A percentile compares a stretch with the other conserved stretches of the same genome.
These are phyloP conservation scores for Knufia petricola DNA, from an alignment of 2,329 filamentous ascomycete genomes.

Conservation along the genomic window DNA sequence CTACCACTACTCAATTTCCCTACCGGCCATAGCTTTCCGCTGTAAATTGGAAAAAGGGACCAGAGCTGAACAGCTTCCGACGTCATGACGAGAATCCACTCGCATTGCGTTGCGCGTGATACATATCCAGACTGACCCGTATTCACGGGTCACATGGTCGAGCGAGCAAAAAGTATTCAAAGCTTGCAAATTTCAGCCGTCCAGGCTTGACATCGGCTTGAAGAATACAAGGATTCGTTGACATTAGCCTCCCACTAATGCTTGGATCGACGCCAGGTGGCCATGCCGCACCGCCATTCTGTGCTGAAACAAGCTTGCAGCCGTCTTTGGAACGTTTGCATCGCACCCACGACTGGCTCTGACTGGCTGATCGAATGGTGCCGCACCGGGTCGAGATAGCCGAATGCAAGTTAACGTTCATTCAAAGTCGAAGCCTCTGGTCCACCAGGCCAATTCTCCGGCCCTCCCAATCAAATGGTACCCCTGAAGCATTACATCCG, in stretches of 20 bases:
- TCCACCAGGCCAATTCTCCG: constrained; percentile 2
- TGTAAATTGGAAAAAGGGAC: not conserved
- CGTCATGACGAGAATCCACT: too few relatives aligned
- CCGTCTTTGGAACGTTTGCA: not conserved
- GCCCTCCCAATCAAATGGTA: constrained; percentile 4
- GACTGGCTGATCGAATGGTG: not conserved
- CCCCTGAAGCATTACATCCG: not conserved
- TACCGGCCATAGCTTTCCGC: too few relatives aligned
- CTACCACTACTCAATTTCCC: not conserved
- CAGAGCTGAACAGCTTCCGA: too few relatives aligned
- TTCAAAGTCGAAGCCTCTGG: not conserved
- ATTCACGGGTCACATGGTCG: too few relatives aligned
- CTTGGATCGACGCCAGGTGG: not conserved
- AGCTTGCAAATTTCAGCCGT: too few relatives aligned
- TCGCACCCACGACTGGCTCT: not conserved
- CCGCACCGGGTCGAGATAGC: not conserved
- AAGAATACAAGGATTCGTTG: too few relatives aligned
- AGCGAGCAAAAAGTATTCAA: too few relatives aligned
- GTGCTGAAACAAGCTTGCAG: not conserved
- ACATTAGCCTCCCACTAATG: not conserved
- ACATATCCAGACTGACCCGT: too few relatives aligned
- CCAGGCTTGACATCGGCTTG: too few relatives aligned
- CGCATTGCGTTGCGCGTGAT: too few relatives aligned
- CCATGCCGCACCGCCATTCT: not conserved
- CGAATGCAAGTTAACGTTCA: not conserved